These are phyloP conservation scores for Ascochyta clinopodiicola DNA, from an alignment of 2,329 filamentous ascomycete genomes.

Conservation along the genomic window DNA sequence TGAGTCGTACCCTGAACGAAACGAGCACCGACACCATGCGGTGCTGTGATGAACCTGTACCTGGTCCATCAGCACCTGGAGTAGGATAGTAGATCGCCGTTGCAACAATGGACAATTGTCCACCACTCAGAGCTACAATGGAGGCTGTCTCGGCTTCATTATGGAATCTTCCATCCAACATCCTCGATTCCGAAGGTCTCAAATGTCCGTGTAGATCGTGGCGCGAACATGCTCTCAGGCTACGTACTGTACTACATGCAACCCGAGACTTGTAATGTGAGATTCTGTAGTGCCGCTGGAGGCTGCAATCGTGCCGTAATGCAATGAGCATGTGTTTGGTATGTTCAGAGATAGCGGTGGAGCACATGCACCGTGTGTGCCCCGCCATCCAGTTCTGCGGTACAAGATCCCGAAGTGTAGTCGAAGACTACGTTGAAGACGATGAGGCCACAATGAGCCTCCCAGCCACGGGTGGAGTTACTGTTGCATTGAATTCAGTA, in stretches of 20 bases:
- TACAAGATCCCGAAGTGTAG: not conserved
- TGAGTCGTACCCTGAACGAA: conserved; percentile 20
- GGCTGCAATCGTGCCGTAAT: conserved; percentile 11
- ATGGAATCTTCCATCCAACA: not conserved
- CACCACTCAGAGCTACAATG: not conserved
- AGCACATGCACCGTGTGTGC: conserved; percentile 3
- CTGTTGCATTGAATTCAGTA: conserved; percentile 2
- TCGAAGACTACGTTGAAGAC: not conserved
- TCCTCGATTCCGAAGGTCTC: not conserved
- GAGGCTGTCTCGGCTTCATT: not conserved
- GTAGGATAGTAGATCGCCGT: not conserved
- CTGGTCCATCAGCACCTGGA: not conserved
- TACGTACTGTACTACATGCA: not conserved
- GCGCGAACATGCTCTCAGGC: not conserved
- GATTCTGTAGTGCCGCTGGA: not conserved
- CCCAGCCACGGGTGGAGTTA: conserved; percentile 10
- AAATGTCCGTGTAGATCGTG: not conserved
- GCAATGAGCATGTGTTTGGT: conserved; percentile 9
- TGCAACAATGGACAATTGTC: not conserved
- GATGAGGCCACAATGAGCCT: conserved; percentile 4
- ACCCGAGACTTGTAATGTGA: not conserved
- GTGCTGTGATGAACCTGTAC: not conserved
- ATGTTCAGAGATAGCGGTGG: conserved; percentile 15
- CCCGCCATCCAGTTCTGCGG: conserved; percentile 7
- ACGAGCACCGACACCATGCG: not conserved